phyloP scores from a whole-genome alignment of 371 early-diverging fungal genomes.

The Capillidium rhysosporum region DNA sequence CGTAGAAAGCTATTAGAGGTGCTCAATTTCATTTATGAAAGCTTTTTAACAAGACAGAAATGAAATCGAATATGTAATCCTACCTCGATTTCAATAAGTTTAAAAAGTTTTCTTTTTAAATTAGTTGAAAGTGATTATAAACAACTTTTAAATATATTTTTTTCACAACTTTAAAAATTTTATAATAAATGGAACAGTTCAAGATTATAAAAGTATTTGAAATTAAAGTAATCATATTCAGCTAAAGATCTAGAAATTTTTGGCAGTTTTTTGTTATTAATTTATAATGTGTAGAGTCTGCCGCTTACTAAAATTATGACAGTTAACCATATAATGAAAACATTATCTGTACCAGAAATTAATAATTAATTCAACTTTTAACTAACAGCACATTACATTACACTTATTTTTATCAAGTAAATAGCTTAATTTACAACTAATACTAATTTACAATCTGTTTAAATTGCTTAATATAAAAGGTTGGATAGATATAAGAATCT shows the following conservation, averaged over 20 bases:
- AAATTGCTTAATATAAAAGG: constrained; percentile 44
- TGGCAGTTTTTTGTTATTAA: constrained; percentile 21
- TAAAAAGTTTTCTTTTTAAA: not conserved
- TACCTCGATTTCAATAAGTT: not conserved
- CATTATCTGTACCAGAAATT: constrained; percentile 22
- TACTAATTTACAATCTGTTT: constrained; percentile 22
- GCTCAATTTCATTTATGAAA: constrained; percentile 3
- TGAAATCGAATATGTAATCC: not conserved
- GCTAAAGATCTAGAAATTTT: not conserved
- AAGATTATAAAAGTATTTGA: not conserved
- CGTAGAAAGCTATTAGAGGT: not conserved
- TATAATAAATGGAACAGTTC: not conserved
- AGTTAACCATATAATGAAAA: constrained; percentile 29
- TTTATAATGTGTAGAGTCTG: constrained; percentile 38
- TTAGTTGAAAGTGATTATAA: not conserved
- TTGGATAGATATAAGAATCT: constrained; percentile 35
- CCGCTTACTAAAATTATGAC: constrained; percentile 27
- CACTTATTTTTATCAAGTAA: constrained; percentile 35
- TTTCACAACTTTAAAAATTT: not conserved
- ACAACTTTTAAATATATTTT: not conserved
- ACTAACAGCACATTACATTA: not conserved
- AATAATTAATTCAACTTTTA: not conserved
- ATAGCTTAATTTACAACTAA: constrained; percentile 31
- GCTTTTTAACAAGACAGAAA: not conserved
- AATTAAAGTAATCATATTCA: not conserved